These are phyloP conservation scores for Nevesoporus exiguus DNA, from an alignment of 768 basidiomycete genomes.

Conservation along the genomic window DNA sequence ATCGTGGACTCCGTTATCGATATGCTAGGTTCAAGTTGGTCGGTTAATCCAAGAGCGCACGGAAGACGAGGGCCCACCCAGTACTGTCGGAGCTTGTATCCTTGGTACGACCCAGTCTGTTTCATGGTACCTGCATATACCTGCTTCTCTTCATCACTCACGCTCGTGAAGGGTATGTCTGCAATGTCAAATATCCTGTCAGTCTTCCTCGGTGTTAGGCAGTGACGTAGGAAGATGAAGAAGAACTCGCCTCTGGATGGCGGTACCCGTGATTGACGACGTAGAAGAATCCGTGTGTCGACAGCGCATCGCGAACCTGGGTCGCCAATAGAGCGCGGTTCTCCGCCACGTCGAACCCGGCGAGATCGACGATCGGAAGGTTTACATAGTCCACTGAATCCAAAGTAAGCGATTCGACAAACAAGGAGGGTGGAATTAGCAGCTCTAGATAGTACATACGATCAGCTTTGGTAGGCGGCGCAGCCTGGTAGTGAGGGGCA, in stretches of 20 bases:
- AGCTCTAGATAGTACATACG: constrained; percentile 24
- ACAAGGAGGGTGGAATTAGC: neutral
- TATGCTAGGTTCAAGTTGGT: constrained; percentile 39
- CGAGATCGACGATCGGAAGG: constrained; percentile 51
- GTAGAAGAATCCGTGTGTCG: constrained; percentile 41
- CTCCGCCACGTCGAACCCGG: constrained; percentile 36
- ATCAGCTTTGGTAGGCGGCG: constrained; percentile 34
- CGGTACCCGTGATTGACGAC: constrained; percentile 39
- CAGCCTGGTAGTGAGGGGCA: constrained; percentile 36
- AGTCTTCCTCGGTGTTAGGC: constrained; percentile 35
- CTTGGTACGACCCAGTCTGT: constrained; percentile 46
- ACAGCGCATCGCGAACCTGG: constrained; percentile 46
- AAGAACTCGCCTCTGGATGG: constrained; percentile 33
- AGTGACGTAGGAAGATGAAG: constrained; percentile 11
- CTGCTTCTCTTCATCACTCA: constrained; percentile 42
- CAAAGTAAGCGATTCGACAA: neutral
- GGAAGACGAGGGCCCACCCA: constrained; percentile 35
- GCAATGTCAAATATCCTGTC: constrained; percentile 48
- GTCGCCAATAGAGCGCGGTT: constrained; percentile 37
- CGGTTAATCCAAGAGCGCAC: neutral
- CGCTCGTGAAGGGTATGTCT: constrained; percentile 41
- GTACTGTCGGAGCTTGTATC: constrained; percentile 50
- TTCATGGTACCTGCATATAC: constrained; percentile 38
- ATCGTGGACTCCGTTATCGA: constrained; percentile 59
- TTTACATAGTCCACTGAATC: constrained; percentile 48